These are phyloP conservation scores for Agaricus blazei DNA, from an alignment of 768 basidiomycete genomes.

Conservation along the genomic window DNA sequence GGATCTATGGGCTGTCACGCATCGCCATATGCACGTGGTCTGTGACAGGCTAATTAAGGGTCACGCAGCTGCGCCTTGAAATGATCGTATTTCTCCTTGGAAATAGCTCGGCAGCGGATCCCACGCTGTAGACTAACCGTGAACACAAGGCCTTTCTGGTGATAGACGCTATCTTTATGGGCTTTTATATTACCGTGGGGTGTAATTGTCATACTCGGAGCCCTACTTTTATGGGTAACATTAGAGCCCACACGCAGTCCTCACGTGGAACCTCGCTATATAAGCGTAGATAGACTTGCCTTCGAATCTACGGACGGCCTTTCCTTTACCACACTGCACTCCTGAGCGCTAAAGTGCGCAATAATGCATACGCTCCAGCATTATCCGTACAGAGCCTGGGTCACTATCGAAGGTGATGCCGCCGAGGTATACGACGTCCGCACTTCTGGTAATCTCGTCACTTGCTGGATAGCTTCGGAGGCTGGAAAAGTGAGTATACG, in stretches of 20 bases:
- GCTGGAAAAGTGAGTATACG: constrained; percentile 14
- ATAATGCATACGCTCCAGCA: constrained; percentile 12
- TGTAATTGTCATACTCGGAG: background rate
- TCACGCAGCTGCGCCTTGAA: background rate
- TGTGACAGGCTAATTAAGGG: background rate
- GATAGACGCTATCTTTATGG: background rate
- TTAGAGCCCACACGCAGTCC: background rate
- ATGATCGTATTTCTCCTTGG: background rate
- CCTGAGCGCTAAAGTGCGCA: background rate
- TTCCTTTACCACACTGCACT: background rate
- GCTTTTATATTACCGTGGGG: background rate
- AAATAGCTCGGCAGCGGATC: background rate
- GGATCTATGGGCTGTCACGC: background rate
- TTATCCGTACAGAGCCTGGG: constrained; percentile 13
- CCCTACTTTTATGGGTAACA: background rate
- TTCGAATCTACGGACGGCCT: background rate
- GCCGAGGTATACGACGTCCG: constrained; percentile 7
- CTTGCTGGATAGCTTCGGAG: constrained; percentile 20
- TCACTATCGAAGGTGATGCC: constrained; percentile 12
- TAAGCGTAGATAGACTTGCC: background rate
- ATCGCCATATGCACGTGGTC: background rate
- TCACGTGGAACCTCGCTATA: constrained; percentile 3
- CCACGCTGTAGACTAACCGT: background rate
- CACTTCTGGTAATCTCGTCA: constrained; percentile 10
- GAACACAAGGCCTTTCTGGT: too few relatives aligned